Conservation (phyloP, 352 stramenopile genomes). For the Globisporangium paroecandrum region DNA sequence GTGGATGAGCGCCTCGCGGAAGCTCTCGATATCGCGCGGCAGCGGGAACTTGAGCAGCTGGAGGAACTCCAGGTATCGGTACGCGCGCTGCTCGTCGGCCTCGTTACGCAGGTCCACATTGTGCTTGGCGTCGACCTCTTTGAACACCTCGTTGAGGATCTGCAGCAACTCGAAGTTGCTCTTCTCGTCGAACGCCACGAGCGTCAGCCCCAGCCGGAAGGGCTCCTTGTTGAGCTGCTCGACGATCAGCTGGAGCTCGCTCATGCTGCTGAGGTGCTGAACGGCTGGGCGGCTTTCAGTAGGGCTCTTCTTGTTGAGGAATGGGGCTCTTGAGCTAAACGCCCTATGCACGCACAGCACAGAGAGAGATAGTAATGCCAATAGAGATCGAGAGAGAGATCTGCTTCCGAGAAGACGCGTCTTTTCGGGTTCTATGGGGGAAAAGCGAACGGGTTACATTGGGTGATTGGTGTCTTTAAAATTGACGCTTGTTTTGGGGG, state of each 20-base stretch:
- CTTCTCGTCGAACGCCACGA: conserved; percentile 95
- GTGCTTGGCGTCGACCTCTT: conserved; percentile 83
- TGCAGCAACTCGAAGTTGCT: conserved; percentile 91
- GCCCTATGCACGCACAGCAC: not conserved
- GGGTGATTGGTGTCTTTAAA: not conserved
- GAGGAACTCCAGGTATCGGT: conserved; percentile 90
- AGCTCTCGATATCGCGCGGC: conserved; percentile 63
- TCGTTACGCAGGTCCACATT: conserved; percentile 85
- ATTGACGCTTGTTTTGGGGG: not conserved
- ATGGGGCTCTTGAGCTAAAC: not conserved
- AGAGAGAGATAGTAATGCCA: not conserved
- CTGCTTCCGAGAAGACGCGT: not conserved
- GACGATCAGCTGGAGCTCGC: conserved; percentile 90
- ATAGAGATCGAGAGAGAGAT: not conserved
- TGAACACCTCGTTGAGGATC: conserved; percentile 92
- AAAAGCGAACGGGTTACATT: too few species aligned
- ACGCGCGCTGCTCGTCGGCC: conserved; percentile 66
- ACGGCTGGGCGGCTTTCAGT: not conserved
- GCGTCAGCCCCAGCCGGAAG: conserved; percentile 85
- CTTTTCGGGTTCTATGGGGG: conserved; percentile 6
- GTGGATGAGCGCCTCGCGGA: conserved; percentile 69
- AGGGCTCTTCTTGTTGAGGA: not conserved
- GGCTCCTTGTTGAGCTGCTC: conserved; percentile 92
- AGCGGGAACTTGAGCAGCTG: conserved; percentile 92
- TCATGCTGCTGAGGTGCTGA: conserved; percentile 49